phyloP scores from a whole-genome alignment of 2,329 filamentous ascomycete genomes.

The Colletotrichum incanum region DNA sequence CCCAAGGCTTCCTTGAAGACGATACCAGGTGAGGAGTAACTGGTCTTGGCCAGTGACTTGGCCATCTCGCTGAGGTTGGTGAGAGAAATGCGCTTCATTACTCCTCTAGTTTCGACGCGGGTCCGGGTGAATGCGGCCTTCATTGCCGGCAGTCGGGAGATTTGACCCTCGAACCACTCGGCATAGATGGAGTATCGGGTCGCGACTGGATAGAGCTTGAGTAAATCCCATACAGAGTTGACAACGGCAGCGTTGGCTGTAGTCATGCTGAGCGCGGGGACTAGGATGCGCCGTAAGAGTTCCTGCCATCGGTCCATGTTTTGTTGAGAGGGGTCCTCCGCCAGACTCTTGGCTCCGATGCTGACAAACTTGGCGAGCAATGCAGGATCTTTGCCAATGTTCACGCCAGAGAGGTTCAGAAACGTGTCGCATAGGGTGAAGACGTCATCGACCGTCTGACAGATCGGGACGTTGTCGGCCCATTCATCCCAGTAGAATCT shows the following conservation, averaged over 20 bases:
- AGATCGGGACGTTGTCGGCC: conserved; percentile 93
- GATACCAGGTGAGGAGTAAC: conserved; percentile 89
- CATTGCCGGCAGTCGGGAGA: conserved; percentile 83
- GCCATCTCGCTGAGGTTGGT: conserved; percentile 91
- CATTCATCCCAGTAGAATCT: conserved; percentile 98
- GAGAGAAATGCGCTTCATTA: conserved; percentile 90
- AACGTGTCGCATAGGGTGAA: conserved; percentile 89
- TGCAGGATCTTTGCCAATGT: conserved; percentile 86
- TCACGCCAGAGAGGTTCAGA: conserved; percentile 87
- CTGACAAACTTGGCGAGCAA: conserved; percentile 87
- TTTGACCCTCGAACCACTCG: conserved; percentile 90
- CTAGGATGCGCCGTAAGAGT: conserved; percentile 85
- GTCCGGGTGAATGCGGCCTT: conserved; percentile 84
- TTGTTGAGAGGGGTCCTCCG: conserved; percentile 76
- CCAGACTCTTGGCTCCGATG: conserved; percentile 85
- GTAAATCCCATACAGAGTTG: conserved; percentile 88
- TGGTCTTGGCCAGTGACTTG: conserved; percentile 90
- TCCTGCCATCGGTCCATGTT: conserved; percentile 89
- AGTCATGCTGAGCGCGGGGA: conserved; percentile 89
- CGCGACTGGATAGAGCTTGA: conserved; percentile 83
- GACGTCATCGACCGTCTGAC: conserved; percentile 91
- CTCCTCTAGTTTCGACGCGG: conserved; percentile 83
- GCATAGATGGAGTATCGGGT: conserved; percentile 91
- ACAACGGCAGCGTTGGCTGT: conserved; percentile 87
- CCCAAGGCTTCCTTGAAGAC: conserved; percentile 91